Base-by-base conservation (phyloP, 2,329 filamentous ascomycete species). In the Verticillium isaacii region DNA sequence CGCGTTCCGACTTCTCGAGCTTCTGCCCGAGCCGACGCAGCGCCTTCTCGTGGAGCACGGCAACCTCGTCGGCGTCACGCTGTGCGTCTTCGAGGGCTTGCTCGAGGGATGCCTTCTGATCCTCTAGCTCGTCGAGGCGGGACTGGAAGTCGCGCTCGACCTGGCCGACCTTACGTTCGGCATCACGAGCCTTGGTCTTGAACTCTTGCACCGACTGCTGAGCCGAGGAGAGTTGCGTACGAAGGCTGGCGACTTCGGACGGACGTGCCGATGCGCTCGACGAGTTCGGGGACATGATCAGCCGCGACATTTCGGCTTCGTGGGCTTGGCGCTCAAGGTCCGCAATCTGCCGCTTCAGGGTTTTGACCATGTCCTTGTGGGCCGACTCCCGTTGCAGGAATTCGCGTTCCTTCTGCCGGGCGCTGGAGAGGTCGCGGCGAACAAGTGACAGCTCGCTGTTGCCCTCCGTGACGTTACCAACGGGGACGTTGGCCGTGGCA, bases 311-410 rank as follows among this genome's bases (percentile, higher is more conserved):
- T 56, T 87, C 82, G 6, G 84, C 80, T 62, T 92, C 86, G 66
- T 90, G 87, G 5, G 89, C 78, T 62, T 89, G 85, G 50, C 83
- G 83, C 70, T 92, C 89, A 17, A 92, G 80, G 39, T 90, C 85
- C 2, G 82, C 78, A 57, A 92, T 82, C 62, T 88, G 84, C 57
- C 83, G 81, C 71, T 89, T 90, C 62, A 90, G 82, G 23, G 79
- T 77, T 63, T 88, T 87, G 62, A 89, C 79, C 1, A 79, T 76
- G 34, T 89, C 84, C 66, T 87, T 89, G 66, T 89, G 85, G 7
- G 83, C 74, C 11, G 82, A 77, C 68, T 91, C 89, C n/a, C 86
- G 85, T 67, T 90, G 85, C 34, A 89, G 74, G 59, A 87, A 82
- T 19, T 86, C 82, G 17, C 84, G 81, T 66, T 92, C 89, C 66